A percentile compares a stretch with the other conserved stretches of the same genome.
These are phyloP conservation scores for Colletotrichum sp. DNA, from an alignment of 2,329 filamentous ascomycete genomes.

Conservation along the genomic window DNA sequence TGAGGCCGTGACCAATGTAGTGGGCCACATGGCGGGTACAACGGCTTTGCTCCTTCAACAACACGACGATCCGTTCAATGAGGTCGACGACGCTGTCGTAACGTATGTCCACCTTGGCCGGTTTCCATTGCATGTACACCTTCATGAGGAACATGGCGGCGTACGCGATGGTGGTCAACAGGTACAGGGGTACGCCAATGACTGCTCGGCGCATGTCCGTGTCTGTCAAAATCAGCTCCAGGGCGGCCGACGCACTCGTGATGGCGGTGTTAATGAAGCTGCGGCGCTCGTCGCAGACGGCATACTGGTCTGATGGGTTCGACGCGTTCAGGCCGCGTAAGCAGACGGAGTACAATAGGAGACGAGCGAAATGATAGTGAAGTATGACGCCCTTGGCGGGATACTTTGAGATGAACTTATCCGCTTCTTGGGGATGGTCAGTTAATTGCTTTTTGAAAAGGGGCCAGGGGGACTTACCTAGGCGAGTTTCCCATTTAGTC, in stretches of 20 bases:
- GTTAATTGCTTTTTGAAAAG: background rate
- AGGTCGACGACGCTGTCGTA: slow-evolving; percentile 34
- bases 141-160: slow-evolving; percentile 38
- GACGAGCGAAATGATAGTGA: slow-evolving; percentile 55
- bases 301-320: slow-evolving; percentile 36
- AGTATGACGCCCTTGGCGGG: slow-evolving; percentile 54
- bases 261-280: slow-evolving; percentile 48
- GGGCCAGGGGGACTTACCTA: slow-evolving; percentile 29
- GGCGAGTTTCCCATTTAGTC: slow-evolving; percentile 37
- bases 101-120: slow-evolving; percentile 28
- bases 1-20: slow-evolving; percentile 32
- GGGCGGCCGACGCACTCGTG: slow-evolving; percentile 33
- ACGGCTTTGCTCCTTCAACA: slow-evolving; percentile 26
- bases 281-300: slow-evolving; percentile 48
- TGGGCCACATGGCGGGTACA: slow-evolving; percentile 33
- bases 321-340: slow-evolving; percentile 38
- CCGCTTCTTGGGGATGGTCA: slow-evolving; percentile 38
- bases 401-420: slow-evolving; percentile 51
- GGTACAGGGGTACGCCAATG: slow-evolving; percentile 35
- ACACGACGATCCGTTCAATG: slow-evolving; percentile 28
- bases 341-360: slow-evolving; percentile 55
- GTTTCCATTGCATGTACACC: slow-evolving; percentile 33
- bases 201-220: slow-evolving; percentile 33
- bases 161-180: slow-evolving; percentile 36
- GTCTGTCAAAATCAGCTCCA: slow-evolving; percentile 34